These are phyloP conservation scores for Solanum medicagineum DNA, from an alignment of 257 asterid genomes.

Conservation along the genomic window DNA sequence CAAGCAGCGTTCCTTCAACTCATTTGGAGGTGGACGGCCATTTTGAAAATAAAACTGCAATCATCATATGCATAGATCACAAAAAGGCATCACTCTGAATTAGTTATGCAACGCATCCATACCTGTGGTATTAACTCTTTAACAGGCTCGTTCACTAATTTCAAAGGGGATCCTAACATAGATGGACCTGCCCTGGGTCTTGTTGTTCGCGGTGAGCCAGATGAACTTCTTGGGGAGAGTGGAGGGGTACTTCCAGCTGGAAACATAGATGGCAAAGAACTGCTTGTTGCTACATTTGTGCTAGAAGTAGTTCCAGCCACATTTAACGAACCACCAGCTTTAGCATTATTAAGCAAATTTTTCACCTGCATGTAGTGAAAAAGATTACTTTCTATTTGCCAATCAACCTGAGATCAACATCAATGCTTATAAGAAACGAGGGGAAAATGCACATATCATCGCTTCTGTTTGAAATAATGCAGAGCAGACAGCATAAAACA, in stretches of 20 bases:
- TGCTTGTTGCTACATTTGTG: constrained; percentile 53
- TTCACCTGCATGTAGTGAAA: constrained; percentile 49
- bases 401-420: not conserved
- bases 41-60: constrained; percentile 87
- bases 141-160: constrained; percentile 70
- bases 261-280: constrained; percentile 86
- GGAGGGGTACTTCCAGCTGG: constrained; percentile 99
- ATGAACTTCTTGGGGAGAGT: constrained; percentile 93
- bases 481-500: not conserved
- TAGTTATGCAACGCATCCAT: not conserved
- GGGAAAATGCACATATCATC: not conserved
- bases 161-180: constrained; percentile 73
- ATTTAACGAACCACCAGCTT: constrained; percentile 55
- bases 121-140: constrained; percentile 98
- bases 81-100: not conserved
- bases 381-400: not conserved
- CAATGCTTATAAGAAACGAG: not conserved
- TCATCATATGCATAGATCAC: constrained; percentile 2
- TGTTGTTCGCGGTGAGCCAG: constrained; percentile 83
- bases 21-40: constrained; percentile 92
- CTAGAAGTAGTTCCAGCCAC: constrained; percentile 45
- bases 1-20: constrained; percentile 85
- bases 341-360: constrained; percentile 72
- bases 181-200: constrained; percentile 88
- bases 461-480: not conserved